Evolutionary conservation across 169 alveolate genomes (phyloP).

Genomic region (Plasmodium gonderi): DNA sequence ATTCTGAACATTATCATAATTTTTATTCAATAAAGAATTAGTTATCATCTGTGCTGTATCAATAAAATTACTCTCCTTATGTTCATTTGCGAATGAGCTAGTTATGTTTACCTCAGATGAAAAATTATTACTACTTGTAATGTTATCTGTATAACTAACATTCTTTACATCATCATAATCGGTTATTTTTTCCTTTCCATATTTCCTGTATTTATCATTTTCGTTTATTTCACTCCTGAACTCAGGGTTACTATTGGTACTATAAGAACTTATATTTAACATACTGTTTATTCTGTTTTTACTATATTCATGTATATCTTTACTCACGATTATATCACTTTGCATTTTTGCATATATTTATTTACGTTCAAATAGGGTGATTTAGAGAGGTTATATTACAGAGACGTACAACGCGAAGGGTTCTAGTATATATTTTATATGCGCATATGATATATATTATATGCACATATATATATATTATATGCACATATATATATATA

Average conservation of each 20-base stretch:
- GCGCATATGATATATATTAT: too few relatives aligned
- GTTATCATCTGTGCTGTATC: neutral
- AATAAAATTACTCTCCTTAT: neutral
- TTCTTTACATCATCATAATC: neutral
- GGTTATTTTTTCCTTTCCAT: neutral
- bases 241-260: neutral
- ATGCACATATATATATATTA: neutral
- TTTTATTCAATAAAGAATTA: neutral
- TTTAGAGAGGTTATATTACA: too few relatives aligned
- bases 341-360: neutral
- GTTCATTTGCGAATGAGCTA: neutral
- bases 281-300: conserved; percentile 14
- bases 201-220: neutral
- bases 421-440: too few relatives aligned
- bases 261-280: neutral
- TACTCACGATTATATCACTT: conserved; percentile 30
- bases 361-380: neutral
- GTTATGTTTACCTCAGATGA: neutral
- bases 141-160: neutral
- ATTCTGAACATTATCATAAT: neutral
- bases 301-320: conserved; percentile 18
- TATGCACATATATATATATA: conserved; percentile 1
- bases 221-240: neutral
- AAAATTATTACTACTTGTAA: conserved; percentile 6
- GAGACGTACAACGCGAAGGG: neutral